phyloP scores from a whole-genome alignment of 2,329 filamentous ascomycete species.

The Claviceps pazoutovae region DNA sequence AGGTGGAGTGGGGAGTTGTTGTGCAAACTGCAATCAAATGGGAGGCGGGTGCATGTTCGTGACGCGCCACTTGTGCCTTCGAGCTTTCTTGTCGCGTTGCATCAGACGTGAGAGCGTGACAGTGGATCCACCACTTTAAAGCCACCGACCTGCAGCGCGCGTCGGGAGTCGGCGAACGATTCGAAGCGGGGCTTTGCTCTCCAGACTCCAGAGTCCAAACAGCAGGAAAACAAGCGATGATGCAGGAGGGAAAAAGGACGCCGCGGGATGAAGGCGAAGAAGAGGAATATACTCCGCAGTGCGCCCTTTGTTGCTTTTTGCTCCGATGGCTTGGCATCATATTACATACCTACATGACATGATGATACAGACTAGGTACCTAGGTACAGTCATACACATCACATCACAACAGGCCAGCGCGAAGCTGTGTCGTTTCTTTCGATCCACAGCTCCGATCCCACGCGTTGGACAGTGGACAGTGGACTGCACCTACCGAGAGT shows the following conservation, averaged over 20 bases:
- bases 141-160: background rate
- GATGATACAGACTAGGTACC: too few relatives aligned
- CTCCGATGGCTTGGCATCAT: too few relatives aligned
- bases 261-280: background rate
- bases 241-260: background rate
- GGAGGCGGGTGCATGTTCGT: conserved; percentile 26
- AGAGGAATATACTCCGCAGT: background rate
- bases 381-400: too few relatives aligned
- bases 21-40: conserved; percentile 15
- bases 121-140: conserved; percentile 6
- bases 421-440: background rate
- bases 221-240: background rate
- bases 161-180: background rate
- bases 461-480: background rate
- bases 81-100: conserved; percentile 3
- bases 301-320: too few relatives aligned
- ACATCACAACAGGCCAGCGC: background rate
- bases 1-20: conserved; percentile 1
- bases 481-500: background rate
- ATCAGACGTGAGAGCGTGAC: conserved; percentile 1
- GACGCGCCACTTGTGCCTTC: conserved; percentile 12
- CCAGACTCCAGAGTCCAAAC: too few relatives aligned
- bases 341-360: too few relatives aligned
- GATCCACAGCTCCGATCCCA: conserved; percentile 1
- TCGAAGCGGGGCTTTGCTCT: background rate